Conservation (phyloP, 2,329 filamentous ascomycete species). For the Ascochyta pisi region DNA sequence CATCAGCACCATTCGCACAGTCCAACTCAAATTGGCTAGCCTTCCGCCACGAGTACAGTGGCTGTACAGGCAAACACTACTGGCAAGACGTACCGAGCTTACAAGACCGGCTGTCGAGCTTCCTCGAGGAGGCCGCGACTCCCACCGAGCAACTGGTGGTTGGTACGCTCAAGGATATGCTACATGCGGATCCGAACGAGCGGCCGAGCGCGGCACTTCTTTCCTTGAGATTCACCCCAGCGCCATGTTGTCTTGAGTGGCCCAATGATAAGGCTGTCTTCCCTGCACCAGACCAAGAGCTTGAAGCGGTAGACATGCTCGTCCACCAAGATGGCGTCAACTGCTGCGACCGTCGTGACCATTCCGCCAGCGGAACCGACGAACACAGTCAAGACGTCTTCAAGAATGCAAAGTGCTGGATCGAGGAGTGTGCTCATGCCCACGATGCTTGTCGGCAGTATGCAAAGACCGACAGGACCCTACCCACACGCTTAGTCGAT, state of each 20-base stretch:
- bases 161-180: constrained; percentile 41
- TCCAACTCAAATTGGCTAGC: constrained; percentile 32
- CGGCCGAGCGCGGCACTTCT: constrained; percentile 42
- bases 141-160: constrained; percentile 34
- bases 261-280: constrained; percentile 42
- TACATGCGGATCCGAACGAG: constrained; percentile 35
- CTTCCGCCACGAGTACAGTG: constrained; percentile 39
- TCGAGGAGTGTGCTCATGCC: constrained; percentile 35
- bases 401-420: constrained; percentile 35
- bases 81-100: constrained; percentile 44
- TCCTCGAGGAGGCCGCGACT: constrained; percentile 29
- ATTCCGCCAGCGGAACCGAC: background rate
- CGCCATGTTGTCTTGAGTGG: constrained; percentile 48
- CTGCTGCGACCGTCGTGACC: constrained; percentile 22
- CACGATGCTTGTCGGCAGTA: constrained; percentile 36
- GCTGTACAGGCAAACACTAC: constrained; percentile 43
- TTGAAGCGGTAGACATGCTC: constrained; percentile 34
- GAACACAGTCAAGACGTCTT: constrained; percentile 10
- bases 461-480: constrained; percentile 7
- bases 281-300: constrained; percentile 44
- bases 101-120: constrained; percentile 34
- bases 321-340: constrained; percentile 26
- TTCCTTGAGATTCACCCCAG: constrained; percentile 44
- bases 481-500: constrained; percentile 45
- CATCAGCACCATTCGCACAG: constrained; percentile 47